Percentiles rank a stretch among this genome's conserved stretches.
phyloP scores from a whole-genome alignment of 148 eudicot species.

The Limonium bicolor region DNA sequence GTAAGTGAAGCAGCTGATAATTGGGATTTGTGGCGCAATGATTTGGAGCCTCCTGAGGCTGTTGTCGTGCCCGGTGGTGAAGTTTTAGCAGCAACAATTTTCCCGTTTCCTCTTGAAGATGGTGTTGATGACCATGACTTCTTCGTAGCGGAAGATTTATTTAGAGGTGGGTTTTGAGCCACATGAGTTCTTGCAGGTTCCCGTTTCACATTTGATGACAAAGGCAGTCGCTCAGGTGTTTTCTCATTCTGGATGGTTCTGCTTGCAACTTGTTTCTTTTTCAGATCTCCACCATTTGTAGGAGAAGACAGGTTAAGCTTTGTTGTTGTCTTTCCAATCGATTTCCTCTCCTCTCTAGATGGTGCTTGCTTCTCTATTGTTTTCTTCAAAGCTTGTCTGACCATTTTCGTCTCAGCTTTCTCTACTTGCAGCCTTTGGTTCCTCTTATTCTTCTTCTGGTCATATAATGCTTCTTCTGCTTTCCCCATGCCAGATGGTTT shows the following conservation, averaged over 20 bases:
- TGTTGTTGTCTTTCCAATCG: constrained; percentile 41
- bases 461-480: constrained; percentile 17
- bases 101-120: constrained; percentile 45
- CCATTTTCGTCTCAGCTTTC: constrained; percentile 31
- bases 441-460: constrained; percentile 43
- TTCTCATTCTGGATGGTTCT: constrained; percentile 37
- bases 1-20: constrained; percentile 30
- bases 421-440: constrained; percentile 36
- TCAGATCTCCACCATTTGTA: constrained; percentile 18
- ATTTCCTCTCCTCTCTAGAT: too few species aligned
- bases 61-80: constrained; percentile 30
- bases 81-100: constrained; percentile 46
- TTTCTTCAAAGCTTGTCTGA: constrained; percentile 38
- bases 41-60: constrained; percentile 28
- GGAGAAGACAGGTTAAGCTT: constrained; percentile 37
- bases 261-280: constrained; percentile 12
- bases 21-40: constrained; percentile 46
- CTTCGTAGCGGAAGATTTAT: constrained; percentile 42
- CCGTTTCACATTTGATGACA: constrained; percentile 28
- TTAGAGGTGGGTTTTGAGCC: constrained; percentile 46
- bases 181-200: constrained; percentile 45
- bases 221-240: constrained; percentile 18
- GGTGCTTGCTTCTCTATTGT: too few species aligned
- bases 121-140: constrained; percentile 92
- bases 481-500: constrained; percentile 17